Evolutionary conservation across 305 asterid species (phyloP), one percentile per base, ranked within the genome.

Genomic region (Rubia peregrina): DNA sequence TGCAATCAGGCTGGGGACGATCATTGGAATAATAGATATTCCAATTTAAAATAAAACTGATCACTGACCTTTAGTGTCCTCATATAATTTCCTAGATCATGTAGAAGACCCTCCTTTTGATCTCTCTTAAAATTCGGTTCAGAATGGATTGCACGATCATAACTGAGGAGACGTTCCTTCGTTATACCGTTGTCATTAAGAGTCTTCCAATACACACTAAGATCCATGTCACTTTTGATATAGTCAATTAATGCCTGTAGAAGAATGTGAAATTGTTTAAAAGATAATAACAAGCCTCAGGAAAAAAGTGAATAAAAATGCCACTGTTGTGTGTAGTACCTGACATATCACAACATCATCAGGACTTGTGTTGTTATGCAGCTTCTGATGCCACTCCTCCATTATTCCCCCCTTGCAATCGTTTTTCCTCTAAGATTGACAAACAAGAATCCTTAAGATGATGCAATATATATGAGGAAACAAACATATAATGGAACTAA

Each of bases 381-480:
- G 87, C 80, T 95, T 95, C 82, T 95, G 99, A 81, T 95, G 98
- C 99, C 99, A 95, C 82, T 95, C 87, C 86, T 95, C 99, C 99
- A 95, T 92, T 80, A 95, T 85, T 72, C 92, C 99, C 76, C 99
- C 99, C 73, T 90, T 90, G 84, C 98, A 90, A 26, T 90, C 84
- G 79, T 95, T 95, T 5, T 90, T 90, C 71, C 98, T 89, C 98
- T 92, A 88, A 77, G 79, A 69, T 76, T 72, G 72, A 62, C 71
- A 60, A 80, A 64, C 21, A 69, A 68, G 26, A 16, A 36, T 24
- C 26, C 2, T 38, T 61, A 51, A 60, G 46, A 26, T 49, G 61
- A 38, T 48, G 26, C 65, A 36, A 66, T 48, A 24, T 48, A 36
- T 57, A 55, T 53, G 41, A 43, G 65, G 26, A 42, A 30, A 62